Conservation (phyloP, 2,329 filamentous ascomycete genomes). For the Arthrobotrys pseudoclavata region DNA sequence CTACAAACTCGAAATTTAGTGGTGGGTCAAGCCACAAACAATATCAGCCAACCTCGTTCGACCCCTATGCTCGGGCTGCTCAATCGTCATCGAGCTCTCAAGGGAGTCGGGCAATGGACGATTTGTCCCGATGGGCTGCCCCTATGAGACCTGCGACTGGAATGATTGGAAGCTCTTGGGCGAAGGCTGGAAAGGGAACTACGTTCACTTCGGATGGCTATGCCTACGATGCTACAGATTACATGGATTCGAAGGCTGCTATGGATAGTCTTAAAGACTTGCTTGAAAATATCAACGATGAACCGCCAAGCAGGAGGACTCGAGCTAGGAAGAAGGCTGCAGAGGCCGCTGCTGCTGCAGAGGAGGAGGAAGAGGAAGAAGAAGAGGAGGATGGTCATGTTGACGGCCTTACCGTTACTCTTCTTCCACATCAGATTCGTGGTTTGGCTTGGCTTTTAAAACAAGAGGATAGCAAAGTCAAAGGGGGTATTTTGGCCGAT, state of each 20-base stretch:
- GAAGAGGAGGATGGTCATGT: conserved; percentile 75
- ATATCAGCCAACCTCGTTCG: conserved; percentile 32
- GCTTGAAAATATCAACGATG: conserved; percentile 84
- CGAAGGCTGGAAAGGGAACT: conserved; percentile 57
- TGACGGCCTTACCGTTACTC: conserved; percentile 85
- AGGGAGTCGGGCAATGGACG: conserved; percentile 44
- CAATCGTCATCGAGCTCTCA: conserved; percentile 26
- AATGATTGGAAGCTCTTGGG: conserved; percentile 58
- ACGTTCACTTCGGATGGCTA: conserved; percentile 56
- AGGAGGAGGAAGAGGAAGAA: conserved; percentile 68
- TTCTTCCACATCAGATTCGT: conserved; percentile 93
- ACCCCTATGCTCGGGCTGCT: conserved; percentile 42
- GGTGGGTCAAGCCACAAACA: conserved; percentile 45
- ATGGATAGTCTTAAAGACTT: conserved; percentile 83
- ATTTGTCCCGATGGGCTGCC: conserved; percentile 56
- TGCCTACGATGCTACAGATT: conserved; percentile 65
- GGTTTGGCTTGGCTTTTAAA: conserved; percentile 96
- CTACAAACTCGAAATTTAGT: conserved; percentile 22
- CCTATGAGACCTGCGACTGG: conserved; percentile 43
- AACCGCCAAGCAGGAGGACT: conserved; percentile 70
- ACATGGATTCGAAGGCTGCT: conserved; percentile 79
- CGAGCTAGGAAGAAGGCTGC: conserved; percentile 50
- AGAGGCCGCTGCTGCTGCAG: conserved; percentile 56
- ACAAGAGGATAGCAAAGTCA: conserved; percentile 86
- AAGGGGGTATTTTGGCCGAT: conserved; percentile 94